A percentile compares a stretch with the other conserved stretches of the same genome.
Evolutionary conservation across 495 filamentous ascomycete species (phyloP).

Genomic region (Talaromyces wortmannii): DNA sequence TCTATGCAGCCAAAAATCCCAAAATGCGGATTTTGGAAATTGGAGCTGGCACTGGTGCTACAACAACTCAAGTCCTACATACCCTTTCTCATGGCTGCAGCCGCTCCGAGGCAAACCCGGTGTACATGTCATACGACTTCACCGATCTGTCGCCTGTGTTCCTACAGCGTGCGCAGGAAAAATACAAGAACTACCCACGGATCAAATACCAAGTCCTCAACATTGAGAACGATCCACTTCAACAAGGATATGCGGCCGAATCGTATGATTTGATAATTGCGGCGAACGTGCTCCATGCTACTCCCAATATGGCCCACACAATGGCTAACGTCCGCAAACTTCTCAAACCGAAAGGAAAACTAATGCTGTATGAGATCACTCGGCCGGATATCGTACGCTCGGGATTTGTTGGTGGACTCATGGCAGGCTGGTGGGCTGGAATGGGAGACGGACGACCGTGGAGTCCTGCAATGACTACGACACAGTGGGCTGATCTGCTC

Average conservation of each 20-base stretch:
- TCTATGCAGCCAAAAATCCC: conserved; percentile 17
- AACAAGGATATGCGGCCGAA: conserved; percentile 4
- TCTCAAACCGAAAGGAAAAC: conserved; percentile 14
- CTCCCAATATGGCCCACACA: conserved; percentile 18
- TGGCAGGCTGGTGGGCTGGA: conserved; percentile 15
- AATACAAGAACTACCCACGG: conserved; percentile 3
- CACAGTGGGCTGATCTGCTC: background rate
- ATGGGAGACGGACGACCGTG: conserved; percentile 1
- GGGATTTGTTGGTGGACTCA: conserved; percentile 4
- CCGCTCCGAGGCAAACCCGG: background rate
- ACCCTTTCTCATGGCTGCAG: conserved; percentile 12
- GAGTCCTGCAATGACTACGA: background rate
- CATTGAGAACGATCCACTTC: conserved; percentile 2
- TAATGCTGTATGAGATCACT: conserved; percentile 12
- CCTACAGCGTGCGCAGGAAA: conserved; percentile 21
- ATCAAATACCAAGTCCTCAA: conserved; percentile 6
- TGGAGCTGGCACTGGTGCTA: conserved; percentile 45
- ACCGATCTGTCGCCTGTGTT: conserved; percentile 35
- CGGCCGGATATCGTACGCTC: background rate
- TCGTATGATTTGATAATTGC: conserved; percentile 19
- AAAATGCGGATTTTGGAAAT: conserved; percentile 41
- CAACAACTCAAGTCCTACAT: conserved; percentile 30
- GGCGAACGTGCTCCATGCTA: conserved; percentile 10
- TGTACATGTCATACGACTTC: conserved; percentile 9
- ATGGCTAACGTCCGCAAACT: conserved; percentile 28